Conservation (phyloP, 495 filamentous ascomycete species). For the Penicillium alfredii region DNA sequence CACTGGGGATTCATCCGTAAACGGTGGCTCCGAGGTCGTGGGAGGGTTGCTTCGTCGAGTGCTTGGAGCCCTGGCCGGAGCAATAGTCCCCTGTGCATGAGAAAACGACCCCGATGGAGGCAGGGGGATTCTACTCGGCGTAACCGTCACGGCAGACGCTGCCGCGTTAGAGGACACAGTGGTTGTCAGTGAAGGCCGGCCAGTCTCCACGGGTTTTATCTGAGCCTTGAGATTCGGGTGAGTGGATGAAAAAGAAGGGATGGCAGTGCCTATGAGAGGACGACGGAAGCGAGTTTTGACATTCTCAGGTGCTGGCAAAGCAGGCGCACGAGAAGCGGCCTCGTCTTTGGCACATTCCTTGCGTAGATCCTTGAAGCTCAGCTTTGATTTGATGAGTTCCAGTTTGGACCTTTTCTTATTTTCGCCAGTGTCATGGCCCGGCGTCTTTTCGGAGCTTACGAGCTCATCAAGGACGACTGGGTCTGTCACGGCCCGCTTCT, state of each 20-base stretch:
- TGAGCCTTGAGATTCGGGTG: not conserved
- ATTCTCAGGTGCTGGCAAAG: not conserved
- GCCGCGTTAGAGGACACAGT: not conserved
- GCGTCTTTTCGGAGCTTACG: not conserved
- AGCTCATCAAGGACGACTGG: not conserved
- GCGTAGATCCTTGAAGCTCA: conserved; percentile 31
- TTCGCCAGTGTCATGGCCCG: not conserved
- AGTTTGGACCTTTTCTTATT: conserved; percentile 26
- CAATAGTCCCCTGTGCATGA: conserved; percentile 8
- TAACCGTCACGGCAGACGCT: not conserved
- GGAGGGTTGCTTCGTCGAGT: not conserved
- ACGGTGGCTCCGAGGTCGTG: not conserved
- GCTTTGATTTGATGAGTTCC: conserved; percentile 25
- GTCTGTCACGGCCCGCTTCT: conserved; percentile 20
- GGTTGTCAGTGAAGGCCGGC: not conserved
- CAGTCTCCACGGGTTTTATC: not conserved
- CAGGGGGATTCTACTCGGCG: conserved; percentile 5
- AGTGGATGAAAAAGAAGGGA: not conserved
- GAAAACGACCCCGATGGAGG: conserved; percentile 4
- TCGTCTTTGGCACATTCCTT: conserved; percentile 23
- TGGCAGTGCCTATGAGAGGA: not conserved
- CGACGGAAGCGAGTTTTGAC: not conserved
- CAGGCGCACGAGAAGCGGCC: not conserved
- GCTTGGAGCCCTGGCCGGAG: not conserved
- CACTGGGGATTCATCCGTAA: not conserved